Base-by-base conservation (phyloP, 441 rosid species). In the Croton setiger region DNA sequence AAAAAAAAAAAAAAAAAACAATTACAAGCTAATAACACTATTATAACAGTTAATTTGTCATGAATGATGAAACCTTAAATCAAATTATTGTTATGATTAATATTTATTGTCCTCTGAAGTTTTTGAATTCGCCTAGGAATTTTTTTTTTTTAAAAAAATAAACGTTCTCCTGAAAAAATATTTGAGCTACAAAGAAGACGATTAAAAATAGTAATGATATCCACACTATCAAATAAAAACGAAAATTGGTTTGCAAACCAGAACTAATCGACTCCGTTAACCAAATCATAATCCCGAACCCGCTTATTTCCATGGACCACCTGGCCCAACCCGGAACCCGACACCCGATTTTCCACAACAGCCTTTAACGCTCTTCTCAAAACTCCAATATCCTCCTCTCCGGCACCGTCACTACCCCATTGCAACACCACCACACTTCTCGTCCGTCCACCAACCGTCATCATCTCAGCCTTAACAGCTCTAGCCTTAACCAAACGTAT, bases 401-500 rank as follows among this genome's bases (percentile, higher is more conserved):
- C 60, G 31, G 36, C 60, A 27, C 60, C n/a, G 5, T 36, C 60
- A 27, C 37, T 55, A 4, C 17, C 36, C 60, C 60, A 55, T 51
- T 84, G 60, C 70, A 84, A 54, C 81, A 79, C 74, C 63, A 86
- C 75, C 31, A 80, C 79, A 35, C 64, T 74, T 78, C 63, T 80
- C 27, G 84, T 77, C 78, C 90, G 79, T 49, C 85, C 86, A 6
- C 83, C 87, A 21, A 76, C 72, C 36, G 90, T 86, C 79, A 65
- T 76, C 81, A 82, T 82, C 80, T 84, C 88, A 2, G 86, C 86
- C 4, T 81, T 74, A 11, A 86, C 74, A 37, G 67, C 72, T 74
- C 74, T 82, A 5, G 78, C 90, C 49, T 66, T 72, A 12, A 77
- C 83, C 18, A 70, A 72, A 71, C 58, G 33, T 20, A 83, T 72